Base-by-base conservation (phyloP, 768 basidiomycete genomes). In the Favolaschia claudopus region DNA sequence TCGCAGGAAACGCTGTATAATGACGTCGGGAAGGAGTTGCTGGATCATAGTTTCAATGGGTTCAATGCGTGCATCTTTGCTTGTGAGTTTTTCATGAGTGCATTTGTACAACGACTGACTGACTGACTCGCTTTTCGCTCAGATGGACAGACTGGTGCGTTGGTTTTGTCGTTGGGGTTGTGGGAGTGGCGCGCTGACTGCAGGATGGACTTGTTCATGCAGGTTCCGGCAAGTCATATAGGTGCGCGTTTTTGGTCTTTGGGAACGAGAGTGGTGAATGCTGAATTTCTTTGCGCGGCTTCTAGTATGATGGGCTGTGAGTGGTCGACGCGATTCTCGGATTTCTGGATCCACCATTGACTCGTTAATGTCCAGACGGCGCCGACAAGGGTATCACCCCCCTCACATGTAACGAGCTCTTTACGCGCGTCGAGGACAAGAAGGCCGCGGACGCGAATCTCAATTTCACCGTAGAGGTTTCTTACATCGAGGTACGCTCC, bases 61-160 rank as follows among this genome's bases (percentile, higher is more conserved):
- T 99, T 97, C 77, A 98, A 99, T 82, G 93, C 95, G 44, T 98
- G 95, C 84, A 97, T 99, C 76, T 84, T 99, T 72, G 96, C 97
- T 75, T 99, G 96, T 97, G 77, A 84, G 96, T 89, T 8, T 13
- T 27, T 48, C 28, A 42, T 59, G 39, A 59, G 19, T n/a, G 32
- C 47, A 19, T 50, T 33, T 15, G 32, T n/a, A n/a, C n/a, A n/a
- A n/a, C 32, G 15, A 32, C 29, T 24, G 15, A 33, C 8, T n/a
- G 22, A 24, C 31, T 58, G 46, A 39, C 62, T 50, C 13, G 4
- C 55, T 66, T 50, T 28, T 40, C 40, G 31, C 46, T 13, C 61
- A 85, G 84, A 85, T 81, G 93, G 93, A 69, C 93, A 95, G 79
- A 95, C 93, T 71, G 93, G 92, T 94, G 73, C 73, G 89, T 42